Percentiles rank a stretch among this genome's conserved stretches.
Conservation (phyloP, 805 yeast species). For the Yamadazyma ubonensis region DNA sequence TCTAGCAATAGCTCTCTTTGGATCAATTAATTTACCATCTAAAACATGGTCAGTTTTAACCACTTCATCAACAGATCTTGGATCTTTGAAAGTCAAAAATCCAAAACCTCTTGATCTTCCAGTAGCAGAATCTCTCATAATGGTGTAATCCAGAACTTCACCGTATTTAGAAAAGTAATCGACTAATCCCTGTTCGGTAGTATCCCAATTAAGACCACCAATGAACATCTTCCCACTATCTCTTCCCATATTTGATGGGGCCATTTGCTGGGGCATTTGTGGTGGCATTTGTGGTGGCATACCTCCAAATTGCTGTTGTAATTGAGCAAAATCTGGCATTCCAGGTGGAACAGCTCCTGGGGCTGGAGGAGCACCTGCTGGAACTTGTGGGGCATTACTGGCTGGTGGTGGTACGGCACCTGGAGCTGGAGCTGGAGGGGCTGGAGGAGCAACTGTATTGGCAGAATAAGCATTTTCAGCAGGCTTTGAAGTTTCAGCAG, state of each 20-base stretch:
- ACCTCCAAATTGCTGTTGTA: constrained; percentile 17
- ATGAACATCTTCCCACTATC: constrained; percentile 91
- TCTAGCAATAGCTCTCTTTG: constrained; percentile 94
- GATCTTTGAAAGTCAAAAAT: constrained; percentile 78
- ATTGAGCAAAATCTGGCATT: constrained; percentile 14
- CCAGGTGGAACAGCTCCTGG: constrained; percentile 11
- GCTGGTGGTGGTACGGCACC: constrained; percentile 1
- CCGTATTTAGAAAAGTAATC: constrained; percentile 87
- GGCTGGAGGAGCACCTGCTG: constrained; percentile 8
- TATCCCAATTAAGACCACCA: constrained; percentile 98
- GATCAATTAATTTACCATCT: constrained; percentile 96
- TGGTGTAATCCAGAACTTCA: constrained; percentile 80
- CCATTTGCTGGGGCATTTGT: constrained; percentile 18
- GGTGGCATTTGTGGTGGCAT: constrained; percentile 14
- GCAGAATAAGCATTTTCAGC: no score
- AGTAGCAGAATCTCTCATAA: constrained; percentile 85
- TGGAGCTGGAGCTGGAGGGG: constrained; percentile 9
- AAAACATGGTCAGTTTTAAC: constrained; percentile 81
- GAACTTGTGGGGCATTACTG: no score
- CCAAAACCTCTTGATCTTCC: constrained; percentile 96
- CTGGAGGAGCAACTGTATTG: constrained; percentile 2
- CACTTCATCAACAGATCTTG: constrained; percentile 84
- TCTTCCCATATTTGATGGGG: constrained; percentile 34
- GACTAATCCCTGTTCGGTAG: constrained; percentile 82
- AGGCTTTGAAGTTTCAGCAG: background rate